Conservation (phyloP, 2,329 filamentous ascomycete species). For the Penicillium sumatraense region DNA sequence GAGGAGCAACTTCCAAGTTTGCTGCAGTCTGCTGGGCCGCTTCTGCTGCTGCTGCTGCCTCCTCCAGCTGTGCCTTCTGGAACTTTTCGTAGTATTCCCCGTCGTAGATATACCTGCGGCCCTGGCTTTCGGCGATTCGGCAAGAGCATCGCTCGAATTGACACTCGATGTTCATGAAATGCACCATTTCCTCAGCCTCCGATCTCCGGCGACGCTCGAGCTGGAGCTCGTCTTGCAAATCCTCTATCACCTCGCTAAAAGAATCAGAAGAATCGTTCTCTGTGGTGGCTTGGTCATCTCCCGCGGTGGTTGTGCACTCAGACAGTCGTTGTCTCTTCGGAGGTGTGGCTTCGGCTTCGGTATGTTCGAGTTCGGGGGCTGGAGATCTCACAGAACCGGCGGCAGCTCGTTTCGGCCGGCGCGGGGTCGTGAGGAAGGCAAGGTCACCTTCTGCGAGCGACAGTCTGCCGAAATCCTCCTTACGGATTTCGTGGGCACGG, state of each 20-base stretch:
- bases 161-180: constrained; percentile 56
- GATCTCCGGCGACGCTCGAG: constrained; percentile 55
- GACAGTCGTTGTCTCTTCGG: constrained; percentile 40
- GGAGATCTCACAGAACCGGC: constrained; percentile 32
- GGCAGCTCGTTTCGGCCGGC: constrained; percentile 40
- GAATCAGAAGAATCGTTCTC: constrained; percentile 27
- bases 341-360: constrained; percentile 33
- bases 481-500: constrained; percentile 37
- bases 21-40: not conserved
- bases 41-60: constrained; percentile 1
- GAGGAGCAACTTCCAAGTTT: not conserved
- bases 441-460: constrained; percentile 39
- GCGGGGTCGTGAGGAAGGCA: constrained; percentile 35
- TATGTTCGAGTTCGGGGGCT: constrained; percentile 10
- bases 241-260: constrained; percentile 50
- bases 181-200: constrained; percentile 61
- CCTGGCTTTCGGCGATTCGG: constrained; percentile 49
- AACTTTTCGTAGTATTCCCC: constrained; percentile 32
- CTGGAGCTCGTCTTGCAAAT: constrained; percentile 54
- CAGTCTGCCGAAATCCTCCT: constrained; percentile 31
- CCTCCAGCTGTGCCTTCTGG: constrained; percentile 24
- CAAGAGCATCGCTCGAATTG: constrained; percentile 55
- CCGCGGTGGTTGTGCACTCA: constrained; percentile 26
- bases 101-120: constrained; percentile 46
- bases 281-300: constrained; percentile 31